These are phyloP conservation scores for Didymella glomerata DNA, from an alignment of 2,329 filamentous ascomycete species.

Conservation along the genomic window DNA sequence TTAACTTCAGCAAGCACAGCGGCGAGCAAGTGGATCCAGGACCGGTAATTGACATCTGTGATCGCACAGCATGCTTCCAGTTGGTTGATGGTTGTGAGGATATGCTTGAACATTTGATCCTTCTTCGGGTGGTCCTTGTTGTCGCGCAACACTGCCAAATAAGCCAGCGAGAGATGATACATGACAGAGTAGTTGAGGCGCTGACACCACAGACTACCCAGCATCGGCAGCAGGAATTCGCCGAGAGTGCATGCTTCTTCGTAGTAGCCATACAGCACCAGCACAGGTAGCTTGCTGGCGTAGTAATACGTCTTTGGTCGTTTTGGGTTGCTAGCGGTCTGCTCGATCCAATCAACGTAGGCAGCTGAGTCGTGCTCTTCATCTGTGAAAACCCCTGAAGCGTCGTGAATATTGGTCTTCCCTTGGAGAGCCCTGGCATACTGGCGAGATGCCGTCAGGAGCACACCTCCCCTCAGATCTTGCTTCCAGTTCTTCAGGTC, in stretches of 20 bases:
- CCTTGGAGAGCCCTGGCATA: slow-evolving; percentile 75
- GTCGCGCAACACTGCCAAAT: slow-evolving; percentile 52
- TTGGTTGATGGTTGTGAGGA: slow-evolving; percentile 65
- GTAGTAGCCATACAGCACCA: slow-evolving; percentile 56
- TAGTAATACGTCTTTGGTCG: slow-evolving; percentile 74
- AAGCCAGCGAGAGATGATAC: slow-evolving; percentile 55
- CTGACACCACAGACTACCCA: slow-evolving; percentile 56
- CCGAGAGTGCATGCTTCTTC: slow-evolving; percentile 55
- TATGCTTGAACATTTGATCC: slow-evolving; percentile 60
- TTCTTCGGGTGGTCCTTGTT: slow-evolving; percentile 51
- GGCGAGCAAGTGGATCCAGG: slow-evolving; percentile 73
- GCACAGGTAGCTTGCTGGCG: slow-evolving; percentile 56
- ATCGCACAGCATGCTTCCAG: slow-evolving; percentile 71
- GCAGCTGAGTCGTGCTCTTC: slow-evolving; percentile 68
- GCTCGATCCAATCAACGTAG: slow-evolving; percentile 62
- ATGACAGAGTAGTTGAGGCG: slow-evolving; percentile 53
- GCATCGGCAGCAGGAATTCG: slow-evolving; percentile 51
- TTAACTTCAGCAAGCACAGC: slow-evolving; percentile 73
- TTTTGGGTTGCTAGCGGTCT: slow-evolving; percentile 64
- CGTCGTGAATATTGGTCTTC: slow-evolving; percentile 67
- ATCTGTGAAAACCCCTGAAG: slow-evolving; percentile 70
- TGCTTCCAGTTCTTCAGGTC: slow-evolving; percentile 76
- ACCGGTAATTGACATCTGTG: slow-evolving; percentile 74
- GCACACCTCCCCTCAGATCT: slow-evolving; percentile 74
- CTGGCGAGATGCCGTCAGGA: slow-evolving; percentile 73